Evolutionary conservation across 441 rosid genomes (phyloP).

Genomic region (Bocquillonia castaneifolia): DNA sequence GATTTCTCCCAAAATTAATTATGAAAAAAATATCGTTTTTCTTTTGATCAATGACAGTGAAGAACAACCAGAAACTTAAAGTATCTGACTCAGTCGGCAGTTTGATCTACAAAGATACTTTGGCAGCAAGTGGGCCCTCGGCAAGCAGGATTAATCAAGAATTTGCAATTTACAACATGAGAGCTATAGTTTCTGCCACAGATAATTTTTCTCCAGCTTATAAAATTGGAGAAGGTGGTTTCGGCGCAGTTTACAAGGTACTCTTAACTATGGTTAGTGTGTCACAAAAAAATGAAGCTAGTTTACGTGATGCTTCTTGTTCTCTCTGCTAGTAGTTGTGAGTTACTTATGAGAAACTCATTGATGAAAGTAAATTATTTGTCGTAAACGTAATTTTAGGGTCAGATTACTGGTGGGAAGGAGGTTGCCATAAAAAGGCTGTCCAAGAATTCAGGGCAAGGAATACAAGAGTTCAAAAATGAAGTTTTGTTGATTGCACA

Average conservation of each 20-base stretch:
- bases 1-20: too few species aligned
- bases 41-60: constrained; percentile 7
- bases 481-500: constrained; percentile 16
- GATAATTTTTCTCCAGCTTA: constrained; percentile 21
- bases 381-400: constrained; percentile 2
- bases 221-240: constrained; percentile 34
- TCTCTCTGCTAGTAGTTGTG: too few species aligned
- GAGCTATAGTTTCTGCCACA: constrained; percentile 24
- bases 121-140: not conserved
- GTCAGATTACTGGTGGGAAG: constrained; percentile 1
- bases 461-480: constrained; percentile 17
- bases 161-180: constrained; percentile 19
- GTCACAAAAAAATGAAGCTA: too few species aligned
- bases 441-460: constrained; percentile 14
- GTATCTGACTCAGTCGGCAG: too few species aligned
- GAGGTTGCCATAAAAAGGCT: constrained; percentile 19
- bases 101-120: not conserved
- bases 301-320: too few species aligned
- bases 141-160: constrained; percentile 14
- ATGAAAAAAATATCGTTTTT: not conserved
- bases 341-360: too few species aligned
- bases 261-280: not conserved
- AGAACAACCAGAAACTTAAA: constrained; percentile 1
- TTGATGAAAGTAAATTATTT: too few species aligned
- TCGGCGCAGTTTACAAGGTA: constrained; percentile 30